phyloP scores from a whole-genome alignment of 345 rosid species.

The Aethionema arabicum region DNA sequence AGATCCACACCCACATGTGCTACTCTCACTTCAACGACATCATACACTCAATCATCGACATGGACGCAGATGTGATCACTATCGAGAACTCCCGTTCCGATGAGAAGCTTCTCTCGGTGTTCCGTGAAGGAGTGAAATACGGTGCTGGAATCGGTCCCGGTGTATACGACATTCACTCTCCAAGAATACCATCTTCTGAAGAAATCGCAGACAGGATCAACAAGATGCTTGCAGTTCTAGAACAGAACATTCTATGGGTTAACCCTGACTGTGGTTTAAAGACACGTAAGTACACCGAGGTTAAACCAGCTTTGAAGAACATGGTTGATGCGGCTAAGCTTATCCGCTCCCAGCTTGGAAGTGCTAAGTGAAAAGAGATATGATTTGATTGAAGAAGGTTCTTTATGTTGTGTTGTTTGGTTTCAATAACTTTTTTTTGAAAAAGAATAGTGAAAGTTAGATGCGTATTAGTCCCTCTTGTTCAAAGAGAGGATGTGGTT shows the following conservation, averaged over 20 bases:
- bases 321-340: slow-evolving; percentile 94
- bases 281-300: slow-evolving; percentile 91
- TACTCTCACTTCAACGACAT: slow-evolving; percentile 99
- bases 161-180: slow-evolving; percentile 97
- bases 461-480: not conserved
- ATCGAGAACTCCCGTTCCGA: slow-evolving; percentile 99
- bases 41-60: slow-evolving; percentile 96
- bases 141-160: slow-evolving; percentile 99
- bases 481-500: slow-evolving; percentile 6
- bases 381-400: slow-evolving; percentile 5
- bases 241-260: slow-evolving; percentile 94
- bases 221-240: slow-evolving; percentile 98
- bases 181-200: slow-evolving; percentile 89
- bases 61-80: slow-evolving; percentile 99
- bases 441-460: slow-evolving; percentile 31
- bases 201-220: slow-evolving; percentile 94
- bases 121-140: slow-evolving; percentile 97
- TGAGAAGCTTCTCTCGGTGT: slow-evolving; percentile 94
- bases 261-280: slow-evolving; percentile 99
- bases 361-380: slow-evolving; percentile 74
- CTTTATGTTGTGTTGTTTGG: slow-evolving; percentile 33
- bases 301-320: slow-evolving; percentile 83
- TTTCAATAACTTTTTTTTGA: slow-evolving; percentile 16
- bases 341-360: slow-evolving; percentile 89
- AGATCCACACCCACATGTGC: slow-evolving; percentile 99